phyloP scores from a whole-genome alignment of 768 basidiomycete genomes.

The Kwoniella sp. region DNA sequence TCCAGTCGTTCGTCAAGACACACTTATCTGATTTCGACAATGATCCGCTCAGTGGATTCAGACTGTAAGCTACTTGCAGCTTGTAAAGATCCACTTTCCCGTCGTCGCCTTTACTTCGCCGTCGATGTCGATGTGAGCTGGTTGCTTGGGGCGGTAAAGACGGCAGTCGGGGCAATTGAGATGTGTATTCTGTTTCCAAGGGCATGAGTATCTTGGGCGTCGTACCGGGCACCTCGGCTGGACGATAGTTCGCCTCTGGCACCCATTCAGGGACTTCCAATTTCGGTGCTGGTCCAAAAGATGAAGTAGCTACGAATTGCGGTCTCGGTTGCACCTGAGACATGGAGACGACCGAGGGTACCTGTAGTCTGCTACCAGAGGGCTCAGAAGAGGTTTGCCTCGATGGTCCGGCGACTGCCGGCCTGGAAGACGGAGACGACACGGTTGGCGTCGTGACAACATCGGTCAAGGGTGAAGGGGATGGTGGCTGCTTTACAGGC shows the following conservation, averaged over 20 bases:
- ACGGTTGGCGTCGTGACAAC: not conserved
- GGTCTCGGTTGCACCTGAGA: slow-evolving; percentile 27
- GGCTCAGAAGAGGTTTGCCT: not conserved
- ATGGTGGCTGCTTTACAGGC: not conserved
- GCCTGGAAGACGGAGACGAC: not conserved
- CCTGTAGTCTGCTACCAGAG: not conserved
- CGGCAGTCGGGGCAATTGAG: slow-evolving; percentile 40
- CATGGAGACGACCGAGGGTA: slow-evolving; percentile 17
- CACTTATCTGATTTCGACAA: slow-evolving; percentile 49
- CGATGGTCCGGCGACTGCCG: not conserved
- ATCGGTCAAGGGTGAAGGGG: slow-evolving; percentile 6
- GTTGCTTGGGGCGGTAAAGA: slow-evolving; percentile 26
- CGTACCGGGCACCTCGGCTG: slow-evolving; percentile 23
- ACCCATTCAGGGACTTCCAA: slow-evolving; percentile 36
- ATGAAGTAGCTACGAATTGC: slow-evolving; percentile 8
- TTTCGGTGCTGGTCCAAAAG: slow-evolving; percentile 18
- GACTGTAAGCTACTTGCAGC: slow-evolving; percentile 39
- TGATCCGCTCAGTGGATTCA: slow-evolving; percentile 49
- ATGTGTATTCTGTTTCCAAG: slow-evolving; percentile 41
- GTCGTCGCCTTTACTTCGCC: slow-evolving; percentile 30
- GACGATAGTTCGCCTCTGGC: slow-evolving; percentile 38
- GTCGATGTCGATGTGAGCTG: slow-evolving; percentile 12
- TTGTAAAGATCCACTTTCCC: slow-evolving; percentile 34
- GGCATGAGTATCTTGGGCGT: slow-evolving; percentile 38
- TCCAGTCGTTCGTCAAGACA: slow-evolving; percentile 48